phyloP scores from a whole-genome alignment of 176 grass and related monocot species.

The Carex pumila region DNA sequence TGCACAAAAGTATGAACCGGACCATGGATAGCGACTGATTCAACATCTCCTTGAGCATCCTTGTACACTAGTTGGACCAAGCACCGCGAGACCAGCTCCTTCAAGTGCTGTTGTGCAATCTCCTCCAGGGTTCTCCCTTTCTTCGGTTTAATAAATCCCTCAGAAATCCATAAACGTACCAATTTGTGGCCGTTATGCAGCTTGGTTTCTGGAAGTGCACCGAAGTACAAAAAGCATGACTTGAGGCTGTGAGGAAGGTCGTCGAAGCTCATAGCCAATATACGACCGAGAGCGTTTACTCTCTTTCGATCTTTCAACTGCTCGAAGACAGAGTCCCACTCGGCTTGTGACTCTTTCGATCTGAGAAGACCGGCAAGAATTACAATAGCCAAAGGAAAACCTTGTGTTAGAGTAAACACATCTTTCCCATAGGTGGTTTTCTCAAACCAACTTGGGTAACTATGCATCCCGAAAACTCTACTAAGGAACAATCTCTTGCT shows the following conservation, averaged over 20 bases:
- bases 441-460: neutral
- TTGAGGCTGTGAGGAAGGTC: constrained; percentile 28
- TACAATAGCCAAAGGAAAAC: constrained; percentile 30
- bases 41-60: constrained; percentile 18
- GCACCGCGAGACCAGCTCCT: constrained; percentile 27
- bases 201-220: constrained; percentile 19
- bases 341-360: neutral
- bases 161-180: constrained; percentile 28
- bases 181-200: neutral
- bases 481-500: neutral
- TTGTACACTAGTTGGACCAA: constrained; percentile 27
- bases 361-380: constrained; percentile 27
- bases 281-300: neutral
- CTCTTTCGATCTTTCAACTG: neutral
- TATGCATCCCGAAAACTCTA: neutral
- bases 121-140: constrained; percentile 32
- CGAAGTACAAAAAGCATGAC: constrained; percentile 38
- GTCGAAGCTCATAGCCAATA: constrained; percentile 29
- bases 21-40: neutral
- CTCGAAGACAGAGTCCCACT: neutral
- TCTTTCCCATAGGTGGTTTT: neutral
- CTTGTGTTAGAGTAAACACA: constrained; percentile 18
- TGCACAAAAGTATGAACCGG: constrained; percentile 26
- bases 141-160: constrained; percentile 32
- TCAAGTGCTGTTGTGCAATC: constrained; percentile 20